Evolutionary conservation across 495 filamentous ascomycete species (phyloP), one percentile per base, ranked within the genome.

Genomic region (Cercophora scortea): DNA sequence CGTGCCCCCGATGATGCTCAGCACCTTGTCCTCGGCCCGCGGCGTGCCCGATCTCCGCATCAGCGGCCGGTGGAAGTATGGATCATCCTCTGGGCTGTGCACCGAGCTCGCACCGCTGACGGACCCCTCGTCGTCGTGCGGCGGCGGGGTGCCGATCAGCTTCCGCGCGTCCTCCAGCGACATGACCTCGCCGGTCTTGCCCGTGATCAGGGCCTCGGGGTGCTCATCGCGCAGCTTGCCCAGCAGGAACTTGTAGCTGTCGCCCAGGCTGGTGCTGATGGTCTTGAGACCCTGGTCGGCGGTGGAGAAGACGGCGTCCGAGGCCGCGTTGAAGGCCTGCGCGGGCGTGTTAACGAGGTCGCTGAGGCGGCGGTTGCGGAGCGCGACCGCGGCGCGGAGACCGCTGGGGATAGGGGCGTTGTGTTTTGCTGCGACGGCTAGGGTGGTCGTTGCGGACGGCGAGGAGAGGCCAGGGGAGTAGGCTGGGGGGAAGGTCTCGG

Each of bases 151-250:
- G 53, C 82, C 81, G 45, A 98, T 86, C 10, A 98, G 78, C 64
- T 86, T 90, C 42, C 90, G 80, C 18, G 91, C 93, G 56, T 98
- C 93, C 48, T 93, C 93, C 1, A 98, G 72, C 8, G 93, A 97
- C 54, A 77, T 59, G 18, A 85, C 61, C 45, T 71, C 66, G 43
- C 70, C 70, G 40, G 71, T 57, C 6, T 54, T 33, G 43, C 42
- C 36, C 43, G 61, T 61, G 43, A 25, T 25, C 25, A 68, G 66
- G 19, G 71, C 78, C 42, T 77, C 67, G 34, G 53, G 53, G 18
- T 75, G 78, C 58, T 95, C 90, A 5, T 25, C 25, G 58, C 86
- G 86, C 25, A 96, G 80, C 57, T 90, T 88, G 38, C 92, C 92
- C 47, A 99, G 84, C 9, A 97, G 72, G 54, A 97, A 94, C 59